A percentile compares a stretch with the other conserved stretches of the same genome.
Conservation (phyloP, 768 basidiomycete genomes). For the Russula griseocarnosa region DNA sequence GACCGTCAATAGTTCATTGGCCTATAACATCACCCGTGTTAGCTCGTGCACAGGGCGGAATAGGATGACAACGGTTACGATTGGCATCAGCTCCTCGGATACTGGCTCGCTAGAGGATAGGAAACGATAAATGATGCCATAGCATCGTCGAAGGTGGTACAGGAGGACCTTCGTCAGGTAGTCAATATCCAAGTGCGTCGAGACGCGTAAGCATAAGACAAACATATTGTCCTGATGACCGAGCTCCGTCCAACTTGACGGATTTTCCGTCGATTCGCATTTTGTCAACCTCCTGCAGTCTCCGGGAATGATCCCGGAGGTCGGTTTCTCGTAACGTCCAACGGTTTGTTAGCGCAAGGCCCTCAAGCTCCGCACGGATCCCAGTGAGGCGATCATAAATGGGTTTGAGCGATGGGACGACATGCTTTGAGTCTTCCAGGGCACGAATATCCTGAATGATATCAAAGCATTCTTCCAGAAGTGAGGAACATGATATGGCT, state of each 20-base stretch:
- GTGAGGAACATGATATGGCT: constrained; percentile 82
- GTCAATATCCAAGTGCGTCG: constrained; percentile 11
- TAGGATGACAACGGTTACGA: constrained; percentile 48
- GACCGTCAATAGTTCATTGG: constrained; percentile 93
- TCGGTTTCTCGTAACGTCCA: constrained; percentile 97
- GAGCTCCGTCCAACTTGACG: constrained; percentile 87
- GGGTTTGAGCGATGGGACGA: constrained; percentile 79
- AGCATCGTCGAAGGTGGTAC: constrained; percentile 90
- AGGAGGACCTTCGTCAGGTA: constrained; percentile 67
- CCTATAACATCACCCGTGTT: constrained; percentile 44
- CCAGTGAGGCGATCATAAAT: constrained; percentile 89
- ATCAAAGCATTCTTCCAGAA: constrained; percentile 96
- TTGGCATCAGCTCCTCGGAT: constrained; percentile 95
- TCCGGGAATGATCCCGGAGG: constrained; percentile 87
- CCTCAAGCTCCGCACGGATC: constrained; percentile 84
- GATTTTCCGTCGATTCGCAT: constrained; percentile 98
- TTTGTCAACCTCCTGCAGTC: constrained; percentile 92
- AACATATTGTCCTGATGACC: constrained; percentile 93
- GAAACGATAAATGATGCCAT: constrained; percentile 90
- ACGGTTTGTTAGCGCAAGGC: constrained; percentile 87
- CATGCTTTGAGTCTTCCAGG: constrained; percentile 83
- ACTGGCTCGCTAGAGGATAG: constrained; percentile 96
- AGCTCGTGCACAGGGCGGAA: not conserved
- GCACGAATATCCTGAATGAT: constrained; percentile 94
- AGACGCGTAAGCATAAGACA: constrained; percentile 32